Percentiles rank a stretch among this genome's conserved stretches.
Conservation (phyloP, 2,329 filamentous ascomycete genomes). For the Trichophyton equinum region DNA sequence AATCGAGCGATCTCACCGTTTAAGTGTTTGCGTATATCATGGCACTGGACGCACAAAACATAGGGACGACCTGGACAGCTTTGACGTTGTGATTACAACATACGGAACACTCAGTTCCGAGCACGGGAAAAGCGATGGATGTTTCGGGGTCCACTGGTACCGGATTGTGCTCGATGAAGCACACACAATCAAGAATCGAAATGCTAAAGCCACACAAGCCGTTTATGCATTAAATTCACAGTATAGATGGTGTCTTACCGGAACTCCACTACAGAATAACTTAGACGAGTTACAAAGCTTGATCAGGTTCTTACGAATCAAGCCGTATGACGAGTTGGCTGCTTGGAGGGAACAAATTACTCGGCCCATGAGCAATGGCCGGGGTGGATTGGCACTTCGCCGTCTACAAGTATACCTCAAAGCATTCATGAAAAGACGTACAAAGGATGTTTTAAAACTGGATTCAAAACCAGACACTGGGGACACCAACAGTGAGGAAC, state of each 20-base stretch:
- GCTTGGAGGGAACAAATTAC: conserved; percentile 91
- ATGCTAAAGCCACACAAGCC: conserved; percentile 87
- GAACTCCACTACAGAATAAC: conserved; percentile 97
- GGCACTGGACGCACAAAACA: conserved; percentile 73
- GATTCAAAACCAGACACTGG: conserved; percentile 63
- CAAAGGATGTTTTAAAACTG: conserved; percentile 88
- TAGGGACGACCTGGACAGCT: conserved; percentile 61
- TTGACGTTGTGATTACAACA: conserved; percentile 93
- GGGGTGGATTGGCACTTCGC: conserved; percentile 76
- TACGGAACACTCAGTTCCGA: conserved; percentile 94
- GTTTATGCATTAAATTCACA: conserved; percentile 73
- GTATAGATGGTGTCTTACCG: conserved; percentile 92
- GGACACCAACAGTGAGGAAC: conserved; percentile 39
- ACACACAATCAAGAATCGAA: conserved; percentile 96
- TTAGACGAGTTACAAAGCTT: conserved; percentile 90
- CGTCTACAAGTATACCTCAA: conserved; percentile 73
- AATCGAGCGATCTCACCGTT: conserved; percentile 53
- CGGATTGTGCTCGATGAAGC: conserved; percentile 91
- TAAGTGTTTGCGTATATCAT: conserved; percentile 83
- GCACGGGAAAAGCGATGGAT: conserved; percentile 60
- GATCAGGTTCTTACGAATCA: conserved; percentile 82
- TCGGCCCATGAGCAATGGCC: conserved; percentile 74
- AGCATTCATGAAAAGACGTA: conserved; percentile 97
- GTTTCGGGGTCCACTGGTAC: conserved; percentile 90
- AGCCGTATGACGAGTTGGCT: conserved; percentile 73